Percentiles rank a stretch among this genome's conserved stretches.
phyloP scores from a whole-genome alignment of 2,329 filamentous ascomycete species.

The Coniochaeta hoffmannii region DNA sequence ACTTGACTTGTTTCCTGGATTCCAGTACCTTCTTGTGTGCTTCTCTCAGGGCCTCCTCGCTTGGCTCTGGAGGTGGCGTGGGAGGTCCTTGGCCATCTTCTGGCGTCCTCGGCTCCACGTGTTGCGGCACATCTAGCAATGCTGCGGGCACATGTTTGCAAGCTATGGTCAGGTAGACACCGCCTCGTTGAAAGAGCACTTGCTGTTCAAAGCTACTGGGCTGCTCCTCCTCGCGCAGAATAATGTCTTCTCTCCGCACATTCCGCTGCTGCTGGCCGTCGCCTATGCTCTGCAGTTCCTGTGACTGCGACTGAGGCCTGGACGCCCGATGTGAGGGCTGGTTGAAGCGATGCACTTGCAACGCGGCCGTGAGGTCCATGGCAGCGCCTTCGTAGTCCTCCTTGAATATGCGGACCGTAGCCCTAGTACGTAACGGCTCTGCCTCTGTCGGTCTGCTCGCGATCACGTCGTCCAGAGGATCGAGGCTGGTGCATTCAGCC shows the following conservation, averaged over 20 bases:
- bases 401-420: conserved; percentile 68
- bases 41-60: conserved; percentile 23
- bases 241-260: conserved; percentile 24
- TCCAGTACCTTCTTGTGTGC: conserved; percentile 36
- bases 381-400: conserved; percentile 64
- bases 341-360: conserved; percentile 47
- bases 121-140: conserved; percentile 10
- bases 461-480: conserved; percentile 62
- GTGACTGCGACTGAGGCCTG: conserved; percentile 26
- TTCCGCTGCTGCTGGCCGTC: conserved; percentile 20
- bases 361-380: conserved; percentile 61
- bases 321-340: conserved; percentile 39
- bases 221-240: conserved; percentile 44
- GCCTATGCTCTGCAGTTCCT: conserved; percentile 36
- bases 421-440: conserved; percentile 64
- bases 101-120: conserved; percentile 14
- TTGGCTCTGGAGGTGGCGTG: conserved; percentile 34
- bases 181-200: conserved; percentile 67
- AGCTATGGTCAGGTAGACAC: conserved; percentile 64
- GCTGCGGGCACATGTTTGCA: conserved; percentile 56
- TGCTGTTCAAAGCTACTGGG: conserved; percentile 70
- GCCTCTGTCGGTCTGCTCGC: conserved; percentile 53
- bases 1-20: conserved; percentile 61
- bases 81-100: conserved; percentile 9
- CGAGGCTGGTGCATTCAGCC: conserved; percentile 62